phyloP scores from a whole-genome alignment of 371 early-diverging fungal species.

The Entomophthora muscae region DNA sequence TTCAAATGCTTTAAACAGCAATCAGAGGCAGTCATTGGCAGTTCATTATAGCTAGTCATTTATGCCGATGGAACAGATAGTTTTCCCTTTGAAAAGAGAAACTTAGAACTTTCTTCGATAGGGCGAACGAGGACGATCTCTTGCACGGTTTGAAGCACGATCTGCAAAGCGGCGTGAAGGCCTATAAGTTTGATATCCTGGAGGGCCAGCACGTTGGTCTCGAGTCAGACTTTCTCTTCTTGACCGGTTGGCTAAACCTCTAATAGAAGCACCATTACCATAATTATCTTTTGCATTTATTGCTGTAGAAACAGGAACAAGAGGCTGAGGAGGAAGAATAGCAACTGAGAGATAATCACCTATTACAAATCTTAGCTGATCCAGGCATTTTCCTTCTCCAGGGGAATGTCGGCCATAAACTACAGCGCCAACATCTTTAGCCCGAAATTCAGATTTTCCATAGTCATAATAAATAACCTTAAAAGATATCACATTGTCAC shows the following conservation, averaged over 20 bases:
- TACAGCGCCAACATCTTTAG: conserved; percentile 4
- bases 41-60: too few relatives aligned
- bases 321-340: conserved; percentile 6
- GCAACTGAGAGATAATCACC: conserved; percentile 3
- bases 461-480: conserved; percentile 1
- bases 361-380: background rate
- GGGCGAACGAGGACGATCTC: background rate
- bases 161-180: background rate
- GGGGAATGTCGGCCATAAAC: background rate
- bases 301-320: conserved; percentile 1
- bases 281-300: background rate
- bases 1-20: too few relatives aligned
- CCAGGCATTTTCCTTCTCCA: background rate
- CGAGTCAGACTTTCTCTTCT: background rate
- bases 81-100: background rate
- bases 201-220: background rate
- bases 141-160: background rate
- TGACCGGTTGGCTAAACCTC: background rate
- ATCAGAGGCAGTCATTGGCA: too few relatives aligned
- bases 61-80: too few relatives aligned
- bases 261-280: background rate
- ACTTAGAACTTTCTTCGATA: background rate
- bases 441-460: background rate
- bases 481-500: conserved; percentile 1
- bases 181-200: background rate